phyloP scores from a whole-genome alignment of 208 protist genomes.

The Trypanosomatidae sp. region DNA sequence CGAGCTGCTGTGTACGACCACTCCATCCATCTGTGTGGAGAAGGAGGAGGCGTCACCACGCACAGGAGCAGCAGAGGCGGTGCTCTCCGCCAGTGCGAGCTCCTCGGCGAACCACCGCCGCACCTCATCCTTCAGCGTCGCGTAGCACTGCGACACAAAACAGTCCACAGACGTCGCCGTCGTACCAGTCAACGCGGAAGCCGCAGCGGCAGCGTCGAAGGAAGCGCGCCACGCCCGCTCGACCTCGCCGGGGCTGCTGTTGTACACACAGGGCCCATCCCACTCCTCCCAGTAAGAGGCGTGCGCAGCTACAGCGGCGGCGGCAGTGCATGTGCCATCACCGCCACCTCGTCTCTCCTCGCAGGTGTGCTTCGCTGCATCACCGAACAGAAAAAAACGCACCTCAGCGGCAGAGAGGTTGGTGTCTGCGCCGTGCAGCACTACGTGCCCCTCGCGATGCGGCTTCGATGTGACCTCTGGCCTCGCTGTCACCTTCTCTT shows the following conservation, averaged over 20 bases:
- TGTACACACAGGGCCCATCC: constrained; percentile 22
- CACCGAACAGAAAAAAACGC: too few relatives aligned
- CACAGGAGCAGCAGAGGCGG: too few relatives aligned
- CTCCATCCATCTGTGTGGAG: not conserved
- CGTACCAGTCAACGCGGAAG: not conserved
- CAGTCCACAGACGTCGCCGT: too few relatives aligned
- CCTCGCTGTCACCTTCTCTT: too few relatives aligned
- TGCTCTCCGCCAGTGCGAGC: too few relatives aligned
- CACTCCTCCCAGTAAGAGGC: constrained; percentile 21
- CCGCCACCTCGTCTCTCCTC: not conserved
- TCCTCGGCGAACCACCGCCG: constrained; percentile 21
- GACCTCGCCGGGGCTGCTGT: constrained; percentile 11
- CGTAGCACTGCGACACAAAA: constrained; percentile 16
- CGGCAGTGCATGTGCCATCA: too few relatives aligned
- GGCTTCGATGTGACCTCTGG: too few relatives aligned
- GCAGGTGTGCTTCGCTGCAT: too few relatives aligned
- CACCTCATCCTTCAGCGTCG: constrained; percentile 13
- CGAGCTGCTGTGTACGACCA: not conserved
- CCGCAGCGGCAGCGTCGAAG: not conserved
- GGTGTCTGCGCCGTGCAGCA: too few relatives aligned
- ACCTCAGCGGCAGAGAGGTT: too few relatives aligned
- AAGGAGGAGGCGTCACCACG: not conserved
- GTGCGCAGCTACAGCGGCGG: too few relatives aligned
- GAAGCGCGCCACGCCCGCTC: constrained; percentile 17
- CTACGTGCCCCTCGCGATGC: too few relatives aligned